Percentiles rank a stretch among this genome's conserved stretches.
Conservation (phyloP, 2,329 filamentous ascomycete species). For the Dryadomyces sulphureus region DNA sequence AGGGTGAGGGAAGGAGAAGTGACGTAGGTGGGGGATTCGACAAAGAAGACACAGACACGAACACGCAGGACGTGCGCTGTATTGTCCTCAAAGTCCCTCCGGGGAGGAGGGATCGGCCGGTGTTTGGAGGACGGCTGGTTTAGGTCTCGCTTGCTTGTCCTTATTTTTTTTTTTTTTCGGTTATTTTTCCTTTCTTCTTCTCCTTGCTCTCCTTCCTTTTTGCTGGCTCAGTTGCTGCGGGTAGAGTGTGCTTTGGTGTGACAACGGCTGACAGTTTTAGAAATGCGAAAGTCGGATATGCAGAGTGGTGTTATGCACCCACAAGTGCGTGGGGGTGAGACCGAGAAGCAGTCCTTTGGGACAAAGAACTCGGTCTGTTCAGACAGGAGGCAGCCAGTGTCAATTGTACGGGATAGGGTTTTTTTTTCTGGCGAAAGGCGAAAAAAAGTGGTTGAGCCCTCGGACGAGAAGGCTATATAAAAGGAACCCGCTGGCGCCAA, state of each 20-base stretch:
- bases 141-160: too few species aligned
- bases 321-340: neutral
- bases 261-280: neutral
- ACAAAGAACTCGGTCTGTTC: neutral
- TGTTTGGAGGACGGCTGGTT: neutral
- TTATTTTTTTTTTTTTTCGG: too few species aligned
- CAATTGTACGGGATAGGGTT: neutral
- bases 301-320: slow-evolving; percentile 1
- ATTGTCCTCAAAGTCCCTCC: slow-evolving; percentile 1
- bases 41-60: slow-evolving; percentile 3
- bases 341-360: neutral
- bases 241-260: neutral
- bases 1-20: neutral
- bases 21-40: neutral
- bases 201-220: too few species aligned
- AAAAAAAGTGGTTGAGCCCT: neutral
- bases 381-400: too few species aligned
- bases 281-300: neutral
- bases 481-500: neutral
- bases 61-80: slow-evolving; percentile 2
- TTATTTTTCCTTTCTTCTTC: too few species aligned
- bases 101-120: neutral
- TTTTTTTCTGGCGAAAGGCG: neutral
- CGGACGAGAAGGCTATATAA: neutral
- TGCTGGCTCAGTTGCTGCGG: neutral